A percentile compares a stretch with the other conserved stretches of the same genome.
These are phyloP conservation scores for Leishmania gerbilli DNA, from an alignment of 208 protist species.

Conservation along the genomic window DNA sequence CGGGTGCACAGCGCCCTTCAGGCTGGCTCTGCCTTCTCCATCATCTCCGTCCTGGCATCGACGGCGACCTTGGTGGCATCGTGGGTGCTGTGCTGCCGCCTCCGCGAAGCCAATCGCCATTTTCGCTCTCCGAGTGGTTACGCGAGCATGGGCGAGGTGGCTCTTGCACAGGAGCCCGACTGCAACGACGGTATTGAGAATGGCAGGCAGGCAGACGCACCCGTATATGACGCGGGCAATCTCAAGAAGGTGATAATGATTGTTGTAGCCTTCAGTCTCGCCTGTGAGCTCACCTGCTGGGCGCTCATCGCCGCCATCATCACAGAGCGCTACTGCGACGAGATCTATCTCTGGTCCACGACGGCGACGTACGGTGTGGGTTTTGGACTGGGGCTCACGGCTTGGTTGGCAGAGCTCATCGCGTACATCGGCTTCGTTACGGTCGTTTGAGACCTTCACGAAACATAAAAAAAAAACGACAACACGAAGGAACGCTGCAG, in stretches of 20 bases:
- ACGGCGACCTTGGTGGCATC: constrained; percentile 18
- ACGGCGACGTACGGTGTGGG: constrained; percentile 60
- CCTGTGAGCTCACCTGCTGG: constrained; percentile 73
- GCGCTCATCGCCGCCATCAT: constrained; percentile 47
- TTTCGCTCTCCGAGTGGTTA: constrained; percentile 14
- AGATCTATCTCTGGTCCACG: constrained; percentile 16
- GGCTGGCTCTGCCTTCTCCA: constrained; percentile 72
- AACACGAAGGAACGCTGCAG: not conserved
- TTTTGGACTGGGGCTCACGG: constrained; percentile 63
- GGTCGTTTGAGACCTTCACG: constrained; percentile 19
- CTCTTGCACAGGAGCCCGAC: not conserved
- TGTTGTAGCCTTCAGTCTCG: constrained; percentile 23
- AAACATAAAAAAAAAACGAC: not conserved
- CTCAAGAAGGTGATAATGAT: constrained; percentile 54
- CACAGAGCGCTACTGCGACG: constrained; percentile 40
- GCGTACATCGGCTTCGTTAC: constrained; percentile 39
- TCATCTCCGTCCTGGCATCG: constrained; percentile 63
- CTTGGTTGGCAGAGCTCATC: constrained; percentile 48
- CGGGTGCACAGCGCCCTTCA: constrained; percentile 35
- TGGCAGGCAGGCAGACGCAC: constrained; percentile 12
- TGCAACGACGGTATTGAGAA: not conserved
- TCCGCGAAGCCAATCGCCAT: constrained; percentile 25
- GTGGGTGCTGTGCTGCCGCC: constrained; percentile 49
- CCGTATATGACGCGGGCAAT: constrained; percentile 27
- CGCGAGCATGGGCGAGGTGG: constrained; percentile 17